A percentile compares a stretch with the other conserved stretches of the same genome.
These are phyloP conservation scores for Solanum appendiculatum DNA, from an alignment of 257 asterid species.

Conservation along the genomic window DNA sequence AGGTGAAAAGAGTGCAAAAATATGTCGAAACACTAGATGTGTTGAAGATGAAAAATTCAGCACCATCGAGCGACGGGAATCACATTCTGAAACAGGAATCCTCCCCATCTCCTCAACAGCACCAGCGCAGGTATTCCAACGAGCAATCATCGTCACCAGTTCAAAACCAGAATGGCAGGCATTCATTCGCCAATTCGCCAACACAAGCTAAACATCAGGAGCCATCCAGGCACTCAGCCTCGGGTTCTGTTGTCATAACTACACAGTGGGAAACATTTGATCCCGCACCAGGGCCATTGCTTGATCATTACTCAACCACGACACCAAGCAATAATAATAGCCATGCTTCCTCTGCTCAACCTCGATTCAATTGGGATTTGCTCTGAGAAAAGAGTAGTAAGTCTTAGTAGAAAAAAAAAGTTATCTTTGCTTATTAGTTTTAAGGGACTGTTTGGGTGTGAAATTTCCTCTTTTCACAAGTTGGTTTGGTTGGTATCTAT, in stretches of 20 bases:
- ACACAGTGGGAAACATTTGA: conserved; percentile 96
- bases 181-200: conserved; percentile 23
- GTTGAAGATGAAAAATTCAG: conserved; percentile 59
- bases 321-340: neutral
- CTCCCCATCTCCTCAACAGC: conserved; percentile 4
- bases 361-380: conserved; percentile 68
- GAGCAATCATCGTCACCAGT: conserved; percentile 11
- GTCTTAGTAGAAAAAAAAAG: neutral
- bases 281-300: conserved; percentile 24
- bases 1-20: conserved; percentile 76
- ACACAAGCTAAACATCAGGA: conserved; percentile 23
- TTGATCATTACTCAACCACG: conserved; percentile 7
- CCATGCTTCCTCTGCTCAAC: conserved; percentile 21
- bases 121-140: conserved; percentile 2
- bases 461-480: neutral
- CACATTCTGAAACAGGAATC: conserved; percentile 1
- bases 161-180: conserved; percentile 18
- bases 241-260: conserved; percentile 65
- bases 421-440: neutral
- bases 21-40: conserved; percentile 67
- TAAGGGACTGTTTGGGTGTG: neutral
- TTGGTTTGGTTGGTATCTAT: conserved; percentile 5
- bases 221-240: conserved; percentile 36
- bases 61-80: conserved; percentile 6
- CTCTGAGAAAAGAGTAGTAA: conserved; percentile 6